phyloP scores from a whole-genome alignment of 1,284 basidiomycete genomes.

The Golubevia pallescens region DNA sequence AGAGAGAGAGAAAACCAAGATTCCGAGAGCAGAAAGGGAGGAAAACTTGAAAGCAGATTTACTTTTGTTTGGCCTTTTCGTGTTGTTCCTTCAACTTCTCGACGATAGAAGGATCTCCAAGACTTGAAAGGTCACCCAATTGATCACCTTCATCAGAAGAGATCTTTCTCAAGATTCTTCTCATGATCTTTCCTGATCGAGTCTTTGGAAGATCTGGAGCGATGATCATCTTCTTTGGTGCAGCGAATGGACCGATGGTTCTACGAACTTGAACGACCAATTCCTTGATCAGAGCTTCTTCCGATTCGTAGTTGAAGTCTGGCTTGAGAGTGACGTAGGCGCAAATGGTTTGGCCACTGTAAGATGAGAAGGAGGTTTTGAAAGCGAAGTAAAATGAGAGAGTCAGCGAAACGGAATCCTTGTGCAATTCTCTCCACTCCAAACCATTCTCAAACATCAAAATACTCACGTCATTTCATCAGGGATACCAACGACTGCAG shows the following conservation, averaged over 20 bases:
- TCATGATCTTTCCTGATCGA: constrained; percentile 85
- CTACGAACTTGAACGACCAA: constrained; percentile 92
- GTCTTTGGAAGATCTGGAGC: constrained; percentile 93
- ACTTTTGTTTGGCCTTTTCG: neutral
- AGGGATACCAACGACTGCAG: constrained; percentile 69
- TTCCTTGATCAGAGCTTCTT: constrained; percentile 80
- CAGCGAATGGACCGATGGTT: constrained; percentile 90
- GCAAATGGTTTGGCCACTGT: constrained; percentile 13
- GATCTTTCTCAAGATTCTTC: constrained; percentile 54
- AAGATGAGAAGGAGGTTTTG: no score
- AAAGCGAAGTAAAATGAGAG: no score
- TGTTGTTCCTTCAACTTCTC: constrained; percentile 12
- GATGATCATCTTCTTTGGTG: constrained; percentile 86
- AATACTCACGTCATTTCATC: constrained; percentile 52
- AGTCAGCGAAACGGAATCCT: no score
- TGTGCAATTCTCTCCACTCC: no score
- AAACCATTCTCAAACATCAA: no score
- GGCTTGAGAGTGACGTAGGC: constrained; percentile 70
- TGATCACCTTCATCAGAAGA: constrained; percentile 53
- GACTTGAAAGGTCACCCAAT: constrained; percentile 46
- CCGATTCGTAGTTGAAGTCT: constrained; percentile 82
- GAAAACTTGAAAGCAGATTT: no score
- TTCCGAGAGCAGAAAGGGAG: no score
- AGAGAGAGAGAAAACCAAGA: no score
- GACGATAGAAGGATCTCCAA: constrained; percentile 45